Percentiles rank a stretch among this genome's conserved stretches.
Evolutionary conservation across 2,329 filamentous ascomycete species (phyloP).

Genomic region (Fusarium sp.): DNA sequence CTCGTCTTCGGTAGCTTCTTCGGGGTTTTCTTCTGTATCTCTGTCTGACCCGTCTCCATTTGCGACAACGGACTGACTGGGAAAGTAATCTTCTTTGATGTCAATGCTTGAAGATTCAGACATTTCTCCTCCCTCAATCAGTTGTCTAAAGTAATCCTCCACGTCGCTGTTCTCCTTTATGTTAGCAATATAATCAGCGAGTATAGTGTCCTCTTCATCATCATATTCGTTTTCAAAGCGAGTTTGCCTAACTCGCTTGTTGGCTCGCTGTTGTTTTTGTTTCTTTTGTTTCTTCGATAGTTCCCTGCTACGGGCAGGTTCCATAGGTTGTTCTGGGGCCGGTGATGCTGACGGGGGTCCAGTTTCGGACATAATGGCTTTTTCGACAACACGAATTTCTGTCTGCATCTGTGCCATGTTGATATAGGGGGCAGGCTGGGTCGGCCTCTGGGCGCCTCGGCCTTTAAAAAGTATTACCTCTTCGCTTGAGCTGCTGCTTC

Average conservation of each 20-base stretch:
- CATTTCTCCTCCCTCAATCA: constrained; percentile 19
- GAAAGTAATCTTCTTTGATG: constrained; percentile 62
- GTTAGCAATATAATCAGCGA: constrained; percentile 77
- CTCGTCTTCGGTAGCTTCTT: constrained; percentile 17
- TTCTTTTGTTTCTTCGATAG: constrained; percentile 20
- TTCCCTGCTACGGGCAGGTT: neutral
- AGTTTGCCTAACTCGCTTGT: constrained; percentile 29
- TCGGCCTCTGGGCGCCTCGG: constrained; percentile 51
- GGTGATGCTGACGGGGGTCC: constrained; percentile 3
- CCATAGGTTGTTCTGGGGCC: neutral
- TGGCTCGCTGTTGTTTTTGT: constrained; percentile 27
- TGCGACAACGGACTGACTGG: constrained; percentile 50
- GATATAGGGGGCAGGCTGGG: constrained; percentile 29
- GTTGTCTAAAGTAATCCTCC: constrained; percentile 51
- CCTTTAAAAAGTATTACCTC: constrained; percentile 75
- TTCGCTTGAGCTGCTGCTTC: constrained; percentile 62
- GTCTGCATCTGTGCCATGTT: constrained; percentile 45
- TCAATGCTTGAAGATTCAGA: constrained; percentile 57
- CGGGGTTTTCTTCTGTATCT: constrained; percentile 6
- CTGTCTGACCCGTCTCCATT: constrained; percentile 40
- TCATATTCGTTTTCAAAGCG: neutral
- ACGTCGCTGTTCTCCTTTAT: constrained; percentile 62
- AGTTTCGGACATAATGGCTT: constrained; percentile 27
- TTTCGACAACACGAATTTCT: constrained; percentile 47
- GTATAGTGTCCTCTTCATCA: constrained; percentile 62